Evolutionary conservation across 768 basidiomycete species (phyloP).

Genomic region (Collybia nuda): DNA sequence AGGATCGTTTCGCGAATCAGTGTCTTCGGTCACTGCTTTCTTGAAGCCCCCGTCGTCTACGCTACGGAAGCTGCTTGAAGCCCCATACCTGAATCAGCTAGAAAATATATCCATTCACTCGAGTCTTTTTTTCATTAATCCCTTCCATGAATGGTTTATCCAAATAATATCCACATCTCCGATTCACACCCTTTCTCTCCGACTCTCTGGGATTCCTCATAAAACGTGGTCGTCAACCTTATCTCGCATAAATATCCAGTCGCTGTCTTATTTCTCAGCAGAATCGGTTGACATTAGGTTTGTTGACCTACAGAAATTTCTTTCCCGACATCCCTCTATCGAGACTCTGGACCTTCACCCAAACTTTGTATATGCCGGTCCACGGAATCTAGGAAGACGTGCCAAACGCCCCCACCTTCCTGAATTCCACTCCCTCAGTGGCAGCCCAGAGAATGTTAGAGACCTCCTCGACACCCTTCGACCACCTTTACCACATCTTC

Average conservation of each 20-base stretch:
- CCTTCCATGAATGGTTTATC: constrained; percentile 22
- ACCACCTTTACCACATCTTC: constrained; percentile 9
- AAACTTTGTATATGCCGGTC: constrained; percentile 6
- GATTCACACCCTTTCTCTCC: constrained; percentile 19
- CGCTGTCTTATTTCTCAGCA: constrained; percentile 15
- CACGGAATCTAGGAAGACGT: neutral
- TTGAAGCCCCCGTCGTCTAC: constrained; percentile 1
- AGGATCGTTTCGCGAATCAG: neutral
- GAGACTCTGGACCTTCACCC: constrained; percentile 16
- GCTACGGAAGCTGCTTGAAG: neutral
- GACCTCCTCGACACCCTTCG: constrained; percentile 14
- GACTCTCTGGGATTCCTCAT: constrained; percentile 9
- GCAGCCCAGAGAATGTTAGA: constrained; percentile 13
- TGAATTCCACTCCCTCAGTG: constrained; percentile 15
- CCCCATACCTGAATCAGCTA: constrained; percentile 6
- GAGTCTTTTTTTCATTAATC: constrained; percentile 15
- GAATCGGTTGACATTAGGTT: constrained; percentile 16
- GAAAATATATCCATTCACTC: constrained; percentile 15
- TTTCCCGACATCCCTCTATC: constrained; percentile 23
- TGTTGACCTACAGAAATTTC: constrained; percentile 17
- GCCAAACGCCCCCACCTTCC: constrained; percentile 12
- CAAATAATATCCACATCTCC: constrained; percentile 13
- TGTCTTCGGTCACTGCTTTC: constrained; percentile 1
- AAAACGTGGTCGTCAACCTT: constrained; percentile 17
- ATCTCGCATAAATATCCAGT: constrained; percentile 17